Base-by-base conservation (phyloP, 225 moss, liverwort and hornwort species). In the Marchantia polymorpha region DNA sequence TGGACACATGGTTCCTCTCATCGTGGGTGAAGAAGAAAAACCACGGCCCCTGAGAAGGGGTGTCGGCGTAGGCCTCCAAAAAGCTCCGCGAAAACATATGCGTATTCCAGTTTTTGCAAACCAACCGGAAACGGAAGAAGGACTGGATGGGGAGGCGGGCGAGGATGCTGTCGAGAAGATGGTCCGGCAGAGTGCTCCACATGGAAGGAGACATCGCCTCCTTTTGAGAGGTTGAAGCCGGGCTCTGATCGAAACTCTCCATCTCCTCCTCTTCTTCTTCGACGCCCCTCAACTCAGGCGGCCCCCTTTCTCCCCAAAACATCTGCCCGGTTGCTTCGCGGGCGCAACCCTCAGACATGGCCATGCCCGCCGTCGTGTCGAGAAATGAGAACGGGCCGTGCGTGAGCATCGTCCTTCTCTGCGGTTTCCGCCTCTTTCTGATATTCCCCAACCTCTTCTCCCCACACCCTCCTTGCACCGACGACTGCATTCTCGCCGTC, bases 11-110 rank as follows among this genome's bases (percentile, higher is more conserved):
- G 64, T 81, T 84, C 25, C 87, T 84, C 82, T 87, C 87, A 31
- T 87, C 87, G 73, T 84, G 84, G 1, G 87, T 82, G 76, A 87
- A 87, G 70, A 84, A 87, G 74, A 87, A 84, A 75, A 87, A 84
- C 87, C 87, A 87, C 15, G 87, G 84, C 4, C 87, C 84, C 66
- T 82, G 84, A 3, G 87, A 84, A 19, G 84, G 84, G 8, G 64
- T 87, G 17, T 72, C 80, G 13, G 87, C 84, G 13, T 87, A 87
- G 0, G 87, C 87, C 59, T 87, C 87, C 74, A 87, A 73, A 78
- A 87, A 87, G 52, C 80, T 81, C 22, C 80, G 63, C 1, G 80
- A 59, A 77, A 82, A 82, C 87, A 87, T 87, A 60, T 82, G 87
- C 72, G 67, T 80, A 59, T 87, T 87, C 87, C 87, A 87, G 69